These are phyloP conservation scores for Boletus rufocinnamomeus DNA, from an alignment of 768 basidiomycete genomes.

Conservation along the genomic window DNA sequence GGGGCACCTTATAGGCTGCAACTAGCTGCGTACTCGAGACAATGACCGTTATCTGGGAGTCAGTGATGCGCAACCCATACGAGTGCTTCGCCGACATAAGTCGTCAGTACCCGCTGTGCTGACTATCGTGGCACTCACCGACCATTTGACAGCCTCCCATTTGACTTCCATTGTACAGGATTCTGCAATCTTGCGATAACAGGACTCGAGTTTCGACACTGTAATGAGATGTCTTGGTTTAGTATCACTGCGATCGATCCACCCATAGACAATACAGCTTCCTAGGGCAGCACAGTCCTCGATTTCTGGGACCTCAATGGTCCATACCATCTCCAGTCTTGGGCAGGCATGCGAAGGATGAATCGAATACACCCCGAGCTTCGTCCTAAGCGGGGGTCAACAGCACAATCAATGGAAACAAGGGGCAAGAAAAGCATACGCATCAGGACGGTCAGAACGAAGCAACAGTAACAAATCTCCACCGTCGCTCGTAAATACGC, in stretches of 20 bases:
- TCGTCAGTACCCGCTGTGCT: not conserved
- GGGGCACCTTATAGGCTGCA: slow-evolving; percentile 6
- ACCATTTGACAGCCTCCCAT: not conserved
- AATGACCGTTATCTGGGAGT: slow-evolving; percentile 10
- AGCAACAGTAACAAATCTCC: slow-evolving; percentile 5
- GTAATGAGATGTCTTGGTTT: slow-evolving; percentile 2
- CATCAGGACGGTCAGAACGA: not conserved
- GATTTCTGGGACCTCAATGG: not conserved
- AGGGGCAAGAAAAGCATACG: not conserved
- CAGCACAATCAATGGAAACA: not conserved
- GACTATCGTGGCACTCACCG: not conserved
- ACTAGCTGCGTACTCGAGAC: slow-evolving; percentile 5
- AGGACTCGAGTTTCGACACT: slow-evolving; percentile 3
- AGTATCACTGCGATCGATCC: slow-evolving; percentile 1
- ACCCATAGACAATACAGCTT: slow-evolving; percentile 12
- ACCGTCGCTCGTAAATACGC: not conserved
- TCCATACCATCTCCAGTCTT: slow-evolving; percentile 1
- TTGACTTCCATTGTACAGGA: not conserved
- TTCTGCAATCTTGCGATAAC: not conserved
- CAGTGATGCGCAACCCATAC: slow-evolving; percentile 10
- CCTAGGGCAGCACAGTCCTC: slow-evolving; percentile 4
- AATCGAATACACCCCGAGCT: slow-evolving; percentile 4
- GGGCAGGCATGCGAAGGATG: not conserved
- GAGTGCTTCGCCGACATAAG: slow-evolving; percentile 1
- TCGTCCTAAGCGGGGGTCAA: not conserved